Evolutionary conservation across 2,329 filamentous ascomycete genomes (phyloP).

Genomic region (Diaporthe citri): DNA sequence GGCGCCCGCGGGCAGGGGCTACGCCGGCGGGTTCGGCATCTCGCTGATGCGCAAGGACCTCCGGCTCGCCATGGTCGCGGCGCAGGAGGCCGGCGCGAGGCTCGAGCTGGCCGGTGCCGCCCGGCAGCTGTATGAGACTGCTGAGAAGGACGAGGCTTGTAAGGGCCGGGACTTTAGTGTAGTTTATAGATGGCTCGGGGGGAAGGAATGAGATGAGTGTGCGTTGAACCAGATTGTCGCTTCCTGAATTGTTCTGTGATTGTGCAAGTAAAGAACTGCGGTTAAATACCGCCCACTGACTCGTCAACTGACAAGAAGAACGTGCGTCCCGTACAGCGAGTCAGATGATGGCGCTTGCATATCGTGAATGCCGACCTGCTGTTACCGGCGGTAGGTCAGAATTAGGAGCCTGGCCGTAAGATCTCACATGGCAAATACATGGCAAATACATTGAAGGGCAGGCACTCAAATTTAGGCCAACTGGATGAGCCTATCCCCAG

Average conservation of each 20-base stretch:
- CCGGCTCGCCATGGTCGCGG: slow-evolving; percentile 78
- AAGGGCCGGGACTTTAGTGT: slow-evolving; percentile 85
- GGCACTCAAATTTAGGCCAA: not conserved
- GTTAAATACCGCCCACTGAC: not conserved
- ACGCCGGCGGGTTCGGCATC: slow-evolving; percentile 82
- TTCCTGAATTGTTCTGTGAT: not conserved
- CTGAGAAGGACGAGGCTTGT: slow-evolving; percentile 71
- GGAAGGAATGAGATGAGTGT: slow-evolving; percentile 55
- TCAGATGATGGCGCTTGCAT: not conserved
- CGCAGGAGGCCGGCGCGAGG: slow-evolving; percentile 73
- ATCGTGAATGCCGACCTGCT: not conserved
- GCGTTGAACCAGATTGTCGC: too few species aligned
- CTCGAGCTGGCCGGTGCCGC: slow-evolving; percentile 75
- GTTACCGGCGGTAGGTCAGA: not conserved
- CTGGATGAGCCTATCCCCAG: too few species aligned
- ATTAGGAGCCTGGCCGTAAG: not conserved
- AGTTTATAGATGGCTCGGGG: slow-evolving; percentile 79
- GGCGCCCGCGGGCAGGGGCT: slow-evolving; percentile 82
- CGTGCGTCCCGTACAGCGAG: not conserved
- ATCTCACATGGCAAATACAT: not conserved
- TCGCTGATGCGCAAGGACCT: slow-evolving; percentile 86
- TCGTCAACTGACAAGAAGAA: not conserved
- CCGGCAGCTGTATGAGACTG: slow-evolving; percentile 75
- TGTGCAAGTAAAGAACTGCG: not conserved
- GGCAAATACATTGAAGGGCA: not conserved